These are phyloP conservation scores for Tympanopsis confertula DNA, from an alignment of 2,329 filamentous ascomycete genomes.

Conservation along the genomic window DNA sequence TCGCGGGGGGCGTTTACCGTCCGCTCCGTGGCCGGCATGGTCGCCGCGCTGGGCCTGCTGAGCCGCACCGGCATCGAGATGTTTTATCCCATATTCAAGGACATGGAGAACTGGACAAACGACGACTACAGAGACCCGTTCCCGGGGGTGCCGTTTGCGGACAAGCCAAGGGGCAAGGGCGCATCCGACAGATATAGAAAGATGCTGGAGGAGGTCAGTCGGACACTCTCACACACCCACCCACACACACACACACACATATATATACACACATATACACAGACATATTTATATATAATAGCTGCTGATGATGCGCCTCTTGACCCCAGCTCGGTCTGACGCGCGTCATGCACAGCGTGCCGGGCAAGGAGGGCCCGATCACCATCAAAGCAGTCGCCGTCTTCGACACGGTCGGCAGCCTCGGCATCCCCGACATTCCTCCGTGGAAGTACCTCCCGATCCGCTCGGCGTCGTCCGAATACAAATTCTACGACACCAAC, in stretches of 20 bases:
- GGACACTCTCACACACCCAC: not conserved
- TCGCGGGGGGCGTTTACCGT: constrained; percentile 47
- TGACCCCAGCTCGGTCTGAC: constrained; percentile 18
- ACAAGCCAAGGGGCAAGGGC: constrained; percentile 32
- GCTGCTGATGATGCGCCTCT: not conserved
- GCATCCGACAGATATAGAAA: constrained; percentile 29
- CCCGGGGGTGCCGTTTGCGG: constrained; percentile 29
- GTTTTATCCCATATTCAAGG: constrained; percentile 43
- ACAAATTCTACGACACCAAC: constrained; percentile 39
- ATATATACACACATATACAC: too few relatives aligned
- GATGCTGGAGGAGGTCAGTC: constrained; percentile 25
- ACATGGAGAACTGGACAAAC: constrained; percentile 41
- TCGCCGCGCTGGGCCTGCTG: constrained; percentile 35
- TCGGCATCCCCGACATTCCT: constrained; percentile 32
- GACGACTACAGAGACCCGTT: constrained; percentile 32
- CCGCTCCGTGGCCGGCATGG: constrained; percentile 41
- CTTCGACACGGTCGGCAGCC: constrained; percentile 34
- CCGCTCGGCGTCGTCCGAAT: constrained; percentile 25
- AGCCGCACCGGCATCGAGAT: constrained; percentile 38
- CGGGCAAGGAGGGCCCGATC: constrained; percentile 26
- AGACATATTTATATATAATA: too few relatives aligned
- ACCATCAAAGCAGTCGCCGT: constrained; percentile 36
- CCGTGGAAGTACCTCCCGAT: constrained; percentile 35
- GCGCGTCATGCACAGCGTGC: constrained; percentile 25
- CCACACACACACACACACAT: too few relatives aligned